These are phyloP conservation scores for Trichophaea hybrida DNA, from an alignment of 2,329 filamentous ascomycete genomes.

Conservation along the genomic window DNA sequence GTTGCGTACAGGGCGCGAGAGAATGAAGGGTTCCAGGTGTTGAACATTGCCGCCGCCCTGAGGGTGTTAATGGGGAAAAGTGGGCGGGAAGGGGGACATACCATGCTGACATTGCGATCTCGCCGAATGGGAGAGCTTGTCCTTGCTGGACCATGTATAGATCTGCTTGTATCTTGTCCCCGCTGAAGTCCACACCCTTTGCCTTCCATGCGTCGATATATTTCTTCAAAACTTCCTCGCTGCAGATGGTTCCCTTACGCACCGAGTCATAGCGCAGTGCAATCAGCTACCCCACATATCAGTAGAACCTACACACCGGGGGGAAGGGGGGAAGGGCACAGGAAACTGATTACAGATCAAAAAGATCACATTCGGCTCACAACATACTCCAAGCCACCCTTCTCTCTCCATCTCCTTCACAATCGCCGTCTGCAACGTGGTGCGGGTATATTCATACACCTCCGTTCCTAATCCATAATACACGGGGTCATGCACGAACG, in stretches of 20 bases:
- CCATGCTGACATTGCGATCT: conserved; percentile 28
- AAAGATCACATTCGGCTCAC: conserved; percentile 34
- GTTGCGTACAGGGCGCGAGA: conserved; percentile 26
- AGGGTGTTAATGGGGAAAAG: not conserved
- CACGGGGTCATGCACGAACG: conserved; percentile 33
- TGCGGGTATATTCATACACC: conserved; percentile 29
- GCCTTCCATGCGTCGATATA: conserved; percentile 31
- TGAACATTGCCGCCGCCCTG: conserved; percentile 31
- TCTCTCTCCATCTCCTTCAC: conserved; percentile 32
- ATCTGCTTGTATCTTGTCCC: conserved; percentile 27
- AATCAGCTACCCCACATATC: conserved; percentile 28
- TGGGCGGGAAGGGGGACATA: conserved; percentile 20
- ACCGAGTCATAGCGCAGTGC: conserved; percentile 32
- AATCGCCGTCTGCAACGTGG: conserved; percentile 30
- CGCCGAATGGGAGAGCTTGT: conserved; percentile 14
- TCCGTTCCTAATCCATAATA: conserved; percentile 32
- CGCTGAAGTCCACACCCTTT: conserved; percentile 27
- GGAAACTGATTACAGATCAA: conserved; percentile 36
- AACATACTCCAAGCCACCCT: conserved; percentile 34
- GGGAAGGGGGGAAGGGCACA: conserved; percentile 21
- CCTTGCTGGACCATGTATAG: conserved; percentile 28
- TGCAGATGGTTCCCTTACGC: conserved; percentile 29
- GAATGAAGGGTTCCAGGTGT: conserved; percentile 31
- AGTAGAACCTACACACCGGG: not conserved
- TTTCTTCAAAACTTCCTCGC: conserved; percentile 30